Conservation (phyloP, 345 rosid species). For the Eucalyptus camaldulensis region DNA sequence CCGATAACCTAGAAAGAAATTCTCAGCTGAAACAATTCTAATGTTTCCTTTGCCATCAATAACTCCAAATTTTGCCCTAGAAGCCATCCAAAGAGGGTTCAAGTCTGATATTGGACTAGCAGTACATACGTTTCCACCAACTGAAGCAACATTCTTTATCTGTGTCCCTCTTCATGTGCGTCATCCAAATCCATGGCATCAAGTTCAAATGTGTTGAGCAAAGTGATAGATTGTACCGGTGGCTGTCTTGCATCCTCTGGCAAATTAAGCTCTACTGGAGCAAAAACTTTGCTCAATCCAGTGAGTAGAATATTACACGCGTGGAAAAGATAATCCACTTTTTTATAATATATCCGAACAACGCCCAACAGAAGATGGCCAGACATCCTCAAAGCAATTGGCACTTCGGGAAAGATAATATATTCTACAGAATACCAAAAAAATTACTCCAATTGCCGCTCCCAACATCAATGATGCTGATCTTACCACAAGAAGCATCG, state of each 20-base stretch:
- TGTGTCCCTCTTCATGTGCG: slow-evolving; percentile 16
- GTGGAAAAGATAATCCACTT: slow-evolving; percentile 70
- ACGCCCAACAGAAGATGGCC: slow-evolving; percentile 81
- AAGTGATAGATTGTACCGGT: slow-evolving; percentile 45
- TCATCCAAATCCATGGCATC: slow-evolving; percentile 52
- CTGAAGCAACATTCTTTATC: slow-evolving; percentile 23
- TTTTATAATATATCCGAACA: slow-evolving; percentile 68
- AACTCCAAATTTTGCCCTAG: slow-evolving; percentile 55
- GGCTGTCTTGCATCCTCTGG: slow-evolving; percentile 69
- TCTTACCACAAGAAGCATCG: too few relatives aligned
- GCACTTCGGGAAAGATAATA: slow-evolving; percentile 64
- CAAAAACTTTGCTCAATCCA: slow-evolving; percentile 43
- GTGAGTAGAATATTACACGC: slow-evolving; percentile 36
- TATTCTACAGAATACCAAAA: slow-evolving; percentile 16
- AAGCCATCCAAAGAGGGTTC: slow-evolving; percentile 97
- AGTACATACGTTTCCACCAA: slow-evolving; percentile 49
- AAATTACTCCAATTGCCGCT: not conserved
- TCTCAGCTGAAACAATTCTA: slow-evolving; percentile 48
- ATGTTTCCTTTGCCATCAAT: slow-evolving; percentile 44
- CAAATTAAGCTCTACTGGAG: slow-evolving; percentile 38
- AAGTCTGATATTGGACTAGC: slow-evolving; percentile 98
- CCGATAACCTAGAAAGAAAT: slow-evolving; percentile 74
- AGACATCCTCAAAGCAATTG: slow-evolving; percentile 74
- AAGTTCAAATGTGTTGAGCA: slow-evolving; percentile 52
- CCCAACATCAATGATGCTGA: too few relatives aligned